Evolutionary conservation across 164 flowering plant genomes (phyloP).

Genomic region (Echeveria elegans): DNA sequence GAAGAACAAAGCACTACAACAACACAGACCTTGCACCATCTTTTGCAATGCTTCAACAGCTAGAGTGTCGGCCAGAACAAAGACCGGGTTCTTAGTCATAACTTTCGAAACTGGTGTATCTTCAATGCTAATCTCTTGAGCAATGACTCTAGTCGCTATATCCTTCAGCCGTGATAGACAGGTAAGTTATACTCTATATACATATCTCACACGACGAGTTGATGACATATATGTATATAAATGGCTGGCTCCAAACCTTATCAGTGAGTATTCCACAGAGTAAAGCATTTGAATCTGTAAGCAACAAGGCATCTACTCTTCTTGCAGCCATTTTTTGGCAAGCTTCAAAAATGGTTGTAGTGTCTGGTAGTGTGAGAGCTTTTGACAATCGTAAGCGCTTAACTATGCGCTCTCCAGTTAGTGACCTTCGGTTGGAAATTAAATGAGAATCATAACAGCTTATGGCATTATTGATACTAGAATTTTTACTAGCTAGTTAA

Average conservation of each 20-base stretch:
- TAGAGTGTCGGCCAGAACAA: constrained; percentile 75
- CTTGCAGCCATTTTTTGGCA: constrained; percentile 88
- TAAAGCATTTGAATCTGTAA: constrained; percentile 81
- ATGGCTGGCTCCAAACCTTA: constrained; percentile 23
- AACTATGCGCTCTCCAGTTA: constrained; percentile 69
- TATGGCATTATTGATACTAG: neutral
- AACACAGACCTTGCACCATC: constrained; percentile 86
- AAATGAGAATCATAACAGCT: neutral
- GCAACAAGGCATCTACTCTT: constrained; percentile 75
- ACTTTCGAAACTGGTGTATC: constrained; percentile 76
- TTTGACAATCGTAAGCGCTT: constrained; percentile 84
- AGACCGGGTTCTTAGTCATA: constrained; percentile 88
- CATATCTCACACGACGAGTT: neutral
- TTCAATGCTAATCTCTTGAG: constrained; percentile 73
- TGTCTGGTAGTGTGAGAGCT: constrained; percentile 88
- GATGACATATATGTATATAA: neutral
- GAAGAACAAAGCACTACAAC: neutral
- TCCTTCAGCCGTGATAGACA: constrained; percentile 37
- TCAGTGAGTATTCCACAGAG: constrained; percentile 88
- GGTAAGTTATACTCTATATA: neutral
- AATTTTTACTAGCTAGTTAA: neutral
- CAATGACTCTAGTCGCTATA: constrained; percentile 82
- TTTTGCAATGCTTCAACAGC: constrained; percentile 93
- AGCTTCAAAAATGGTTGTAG: constrained; percentile 80
- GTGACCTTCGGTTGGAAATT: neutral